Evolutionary conservation across 768 basidiomycete genomes (phyloP), one percentile per base, ranked within the genome.

Genomic region (Amanita rubescens): DNA sequence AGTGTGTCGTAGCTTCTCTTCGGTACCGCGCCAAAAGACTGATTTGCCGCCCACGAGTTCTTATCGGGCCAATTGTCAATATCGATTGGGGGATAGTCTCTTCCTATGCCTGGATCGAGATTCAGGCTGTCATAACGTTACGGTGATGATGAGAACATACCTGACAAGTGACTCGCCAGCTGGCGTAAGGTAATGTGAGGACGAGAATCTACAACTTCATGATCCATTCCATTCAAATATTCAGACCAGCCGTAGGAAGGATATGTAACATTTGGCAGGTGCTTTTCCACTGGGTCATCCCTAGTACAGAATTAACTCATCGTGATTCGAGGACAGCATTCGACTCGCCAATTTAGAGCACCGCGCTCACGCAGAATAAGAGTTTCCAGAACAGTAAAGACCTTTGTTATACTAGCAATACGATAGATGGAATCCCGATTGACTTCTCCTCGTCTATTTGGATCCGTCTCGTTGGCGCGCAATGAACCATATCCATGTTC

Each of bases 291-390:
- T 0, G 75, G 71, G 58, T 81, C 79, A 45, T 81, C 77, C 69
- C 79, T 78, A 43, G 78, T 71, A 37, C 75, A 78, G 1, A 78
- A n/a, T n/a, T n/a, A n/a, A n/a, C n/a, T n/a, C n/a, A n/a, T n/a
- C n/a, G n/a, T n/a, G n/a, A n/a, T n/a, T n/a, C n/a, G n/a, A n/a
- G n/a, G n/a, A n/a, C n/a, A n/a, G n/a, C n/a, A n/a, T n/a, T 12
- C 10, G 34, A 10, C 12, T 4, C 4, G 12, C 34, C 10, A 34
- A 34, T 9, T 34, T 34, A 34, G 34, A 34, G n/a, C 15, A 8
- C 34, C 34, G n/a, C n/a, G 34, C 10, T 35, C 34, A 12, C 11
- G 34, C n/a, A n/a, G n/a, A 35, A 1, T 35, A 15, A 35, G 34
- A 8, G 12, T 37, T 37, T 37, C 35, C 17, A 37, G 35, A 37